Evolutionary conservation across 2,329 filamentous ascomycete species (phyloP), one percentile per base, ranked within the genome.

Genomic region (Pestalotiopsis sp.): DNA sequence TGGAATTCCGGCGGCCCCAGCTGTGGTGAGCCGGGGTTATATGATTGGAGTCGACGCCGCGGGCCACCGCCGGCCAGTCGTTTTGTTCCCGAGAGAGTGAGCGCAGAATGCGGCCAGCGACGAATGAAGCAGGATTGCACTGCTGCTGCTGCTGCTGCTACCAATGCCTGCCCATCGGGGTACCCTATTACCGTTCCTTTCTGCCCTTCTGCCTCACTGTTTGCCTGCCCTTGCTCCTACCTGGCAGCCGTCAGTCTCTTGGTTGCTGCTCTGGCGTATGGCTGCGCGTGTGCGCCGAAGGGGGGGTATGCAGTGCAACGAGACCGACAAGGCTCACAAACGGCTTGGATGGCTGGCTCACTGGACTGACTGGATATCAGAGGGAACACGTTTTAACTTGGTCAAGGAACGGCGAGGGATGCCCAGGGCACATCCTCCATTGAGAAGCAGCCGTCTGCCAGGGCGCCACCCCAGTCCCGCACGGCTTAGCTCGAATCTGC

Each of bases 401-500:
- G 45, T 52, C 45, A 52, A 52, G 45, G 20, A 23, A 52, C 45
- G 45, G 45, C 45, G 45, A 52, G 45, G 45, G 45, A 45, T 13
- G 14, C 45, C 45, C 14, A 60, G 57, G 57, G 57, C 25, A 23
- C 20, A 25, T 57, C 56, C 56, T 65, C 59, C 59, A 67, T 65
- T 69, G 57, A 64, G 66, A 63, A 60, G 64, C 31, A 64, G 41
- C 41, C 36, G 60, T 38, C 39, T n/a, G 20, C 31, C 31, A 38
- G 27, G 45, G 45, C 7, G 31, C 7, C 45, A n/a, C 64, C 64
- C 49, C 64, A 13, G 64, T 23, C n/a, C n/a, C 56, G 36, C 27
- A 60, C 23, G 66, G 65, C 66, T 70, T 70, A 69, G 70, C 67
- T 72, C 66, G 67, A 62, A 52, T 52, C 45, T 52, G 45, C 45